Evolutionary conservation across 257 asterid species (phyloP), one percentile per base, ranked within the genome.

Genomic region (Salvia splendens): DNA sequence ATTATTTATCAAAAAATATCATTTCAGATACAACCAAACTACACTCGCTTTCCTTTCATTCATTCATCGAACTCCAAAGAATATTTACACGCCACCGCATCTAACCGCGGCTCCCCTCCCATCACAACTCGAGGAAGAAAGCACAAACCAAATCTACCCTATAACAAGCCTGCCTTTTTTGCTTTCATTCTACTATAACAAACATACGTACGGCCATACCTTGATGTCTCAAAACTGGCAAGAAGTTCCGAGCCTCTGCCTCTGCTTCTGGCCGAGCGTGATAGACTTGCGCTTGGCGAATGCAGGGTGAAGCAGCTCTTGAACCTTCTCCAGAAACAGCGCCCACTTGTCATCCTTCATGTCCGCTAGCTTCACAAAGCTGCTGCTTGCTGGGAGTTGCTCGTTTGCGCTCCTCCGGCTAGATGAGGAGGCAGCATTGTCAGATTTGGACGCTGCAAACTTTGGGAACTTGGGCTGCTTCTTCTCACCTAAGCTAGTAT

Each of bases 231-330:
- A 93, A 88, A 93, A 93, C 96, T 85, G 89, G 92, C 99, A 93
- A 50, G 99, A 93, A 72, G 99, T 90, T 47, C 99, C 99, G 0
- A 94, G 97, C 91, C 99, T 94, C 82, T 83, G 97, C 59, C 84
- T 71, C 86, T 86, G 97, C 81, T 65, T 81, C 84, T 84, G 95
- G 12, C 95, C 92, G 17, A 77, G 71, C 0, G 91, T 73, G 30
- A 67, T 61, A 0, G 84, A 72, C 79, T 85, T 86, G 57, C 97
- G 84, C 77, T 82, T 81, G 54, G 76, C 87, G 46, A 91, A 90
- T 8, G 93, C 95, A 5, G 99, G 86, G 56, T 64, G 41, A 47
- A 94, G 88, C 72, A 94, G 83, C 75, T 88, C 97, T 67, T 79
- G 87, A 61, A 91, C 77, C 89, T 79, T 91, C 82, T 90, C 95